phyloP scores from a whole-genome alignment of 2,329 filamentous ascomycete species.

The Aspergillus melleus region DNA sequence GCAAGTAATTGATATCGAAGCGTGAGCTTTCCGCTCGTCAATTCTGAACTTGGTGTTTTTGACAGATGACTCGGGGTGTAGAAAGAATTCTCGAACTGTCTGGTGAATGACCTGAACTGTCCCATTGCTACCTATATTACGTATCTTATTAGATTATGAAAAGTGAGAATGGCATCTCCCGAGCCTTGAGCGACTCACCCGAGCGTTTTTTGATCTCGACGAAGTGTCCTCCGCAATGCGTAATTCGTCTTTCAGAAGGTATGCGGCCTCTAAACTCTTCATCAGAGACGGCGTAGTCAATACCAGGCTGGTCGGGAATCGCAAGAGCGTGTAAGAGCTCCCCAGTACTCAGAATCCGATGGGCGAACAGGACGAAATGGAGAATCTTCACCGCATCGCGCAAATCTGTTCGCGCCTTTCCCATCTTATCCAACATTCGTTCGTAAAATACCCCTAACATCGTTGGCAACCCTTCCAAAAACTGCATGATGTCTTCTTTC shows the following conservation, averaged over 20 bases:
- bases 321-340: constrained; percentile 1
- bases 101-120: constrained; percentile 6
- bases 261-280: not conserved
- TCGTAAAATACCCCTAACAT: not conserved
- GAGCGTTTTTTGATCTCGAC: not conserved
- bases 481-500: not conserved
- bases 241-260: not conserved
- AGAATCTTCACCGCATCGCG: not conserved
- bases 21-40: not conserved
- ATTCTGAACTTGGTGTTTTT: not conserved
- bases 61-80: not conserved
- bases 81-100: constrained; percentile 6
- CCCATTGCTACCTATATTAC: not conserved
- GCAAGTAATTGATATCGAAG: not conserved
- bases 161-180: not conserved
- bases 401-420: not conserved
- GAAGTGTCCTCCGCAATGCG: constrained; percentile 3
- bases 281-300: not conserved
- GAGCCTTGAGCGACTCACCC: not conserved
- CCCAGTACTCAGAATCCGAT: not conserved
- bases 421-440: not conserved
- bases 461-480: not conserved
- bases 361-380: constrained; percentile 3
- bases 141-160: not conserved
- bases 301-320: not conserved